Evolutionary conservation across 192 early-diverging fungal genomes (phyloP), one percentile per base, ranked within the genome.

Genomic region (Jimgerdemannia flammicorona): DNA sequence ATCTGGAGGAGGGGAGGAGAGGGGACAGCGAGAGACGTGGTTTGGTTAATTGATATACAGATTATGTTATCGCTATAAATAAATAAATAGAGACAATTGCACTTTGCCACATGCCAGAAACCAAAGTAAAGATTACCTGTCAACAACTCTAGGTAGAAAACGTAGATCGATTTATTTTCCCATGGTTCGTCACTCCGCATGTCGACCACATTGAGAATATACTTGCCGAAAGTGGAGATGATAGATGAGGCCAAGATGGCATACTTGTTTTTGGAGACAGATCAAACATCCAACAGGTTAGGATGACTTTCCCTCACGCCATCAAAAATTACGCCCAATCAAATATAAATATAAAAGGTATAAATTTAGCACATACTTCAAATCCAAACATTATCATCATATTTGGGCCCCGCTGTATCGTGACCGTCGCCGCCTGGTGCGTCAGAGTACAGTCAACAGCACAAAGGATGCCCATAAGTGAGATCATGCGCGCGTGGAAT

Each of bases 351-450:
- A 29, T 29, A 29, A 29, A 29, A 29, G 29, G 29, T 29, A 29
- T 29, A 29, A 29, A 29, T 29, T 29, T 29, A 29, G 29, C 29
- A 64, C 71, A 71, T 80, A 94, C 94, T 87, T 98, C 97, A 81
- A 99, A 99, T 17, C 95, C 97, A 91, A 99, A 99, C 75, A 98
- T 94, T 67, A 98, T 94, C 91, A 99, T 95, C 95, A 97, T 96
- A 44, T 87, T 93, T 3, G 95, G 88, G 11, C 94, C 94, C 67
- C 86, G 83, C n/a, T 80, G 74, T 18, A 81, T 73, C 18, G 94
- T 93, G 40, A 80, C 80, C 14, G 87, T 85, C 4, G 91, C 84
- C 4, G 95, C 87, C 78, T 93, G 95, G 10, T 74, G 67, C 7
- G 97, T 84, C 79, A 98, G 87, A n/a, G 87, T 74, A n/a, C 89